These are phyloP conservation scores for Phallus indusiatus DNA, from an alignment of 768 basidiomycete species.

Conservation along the genomic window DNA sequence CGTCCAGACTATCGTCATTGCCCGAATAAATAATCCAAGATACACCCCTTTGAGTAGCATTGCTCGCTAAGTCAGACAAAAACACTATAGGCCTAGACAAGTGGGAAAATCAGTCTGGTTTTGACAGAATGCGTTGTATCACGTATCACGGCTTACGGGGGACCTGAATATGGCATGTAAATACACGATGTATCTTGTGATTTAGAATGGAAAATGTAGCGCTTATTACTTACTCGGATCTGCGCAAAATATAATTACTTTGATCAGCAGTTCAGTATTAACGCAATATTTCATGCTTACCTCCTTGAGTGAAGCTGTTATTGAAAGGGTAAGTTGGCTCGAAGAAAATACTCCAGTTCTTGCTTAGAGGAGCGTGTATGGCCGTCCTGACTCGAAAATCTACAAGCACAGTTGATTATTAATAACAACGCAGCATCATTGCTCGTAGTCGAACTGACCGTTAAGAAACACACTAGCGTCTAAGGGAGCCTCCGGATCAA, in stretches of 20 bases:
- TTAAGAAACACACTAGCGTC: constrained; percentile 56
- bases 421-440: neutral
- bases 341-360: constrained; percentile 30
- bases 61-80: constrained; percentile 55
- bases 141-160: constrained; percentile 1
- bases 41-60: constrained; percentile 43
- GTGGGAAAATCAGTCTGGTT: neutral
- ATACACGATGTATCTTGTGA: neutral
- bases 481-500: constrained; percentile 38
- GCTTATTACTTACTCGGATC: constrained; percentile 7
- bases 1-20: constrained; percentile 58
- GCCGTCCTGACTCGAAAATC: constrained; percentile 25
- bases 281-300: neutral
- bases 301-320: constrained; percentile 15
- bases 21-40: constrained; percentile 54
- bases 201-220: neutral
- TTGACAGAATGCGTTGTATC: neutral
- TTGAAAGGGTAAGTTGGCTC: constrained; percentile 25
- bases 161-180: neutral
- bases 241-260: neutral
- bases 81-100: constrained; percentile 48
- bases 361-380: constrained; percentile 58
- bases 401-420: neutral
- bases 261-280: neutral
- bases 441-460: constrained; percentile 27